Evolutionary conservation across 192 early-diverging fungal species (phyloP), one percentile per base, ranked within the genome.

Genomic region (Thoreauomyces humboldtii): DNA sequence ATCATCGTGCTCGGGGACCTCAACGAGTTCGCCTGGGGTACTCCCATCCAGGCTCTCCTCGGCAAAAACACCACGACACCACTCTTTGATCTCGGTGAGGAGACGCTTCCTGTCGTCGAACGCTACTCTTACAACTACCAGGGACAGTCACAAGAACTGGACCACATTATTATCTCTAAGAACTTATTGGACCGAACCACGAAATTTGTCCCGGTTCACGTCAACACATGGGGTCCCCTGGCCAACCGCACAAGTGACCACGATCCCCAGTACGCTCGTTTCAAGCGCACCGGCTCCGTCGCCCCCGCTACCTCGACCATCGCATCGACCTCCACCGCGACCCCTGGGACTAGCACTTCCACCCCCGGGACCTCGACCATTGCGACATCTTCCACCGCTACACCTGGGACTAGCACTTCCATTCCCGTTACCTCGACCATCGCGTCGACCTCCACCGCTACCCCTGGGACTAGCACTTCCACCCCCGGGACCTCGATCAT

Each of bases 41-140:
- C 61, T 19, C 27, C 61, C 15, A 12, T 63, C 28, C 61, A 38
- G 12, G 52, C 47, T 4, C 15, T 63, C 4, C 15, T 32, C 46
- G 61, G 61, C 15, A n/a, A n/a, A n/a, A n/a, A n/a, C n/a, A n/a
- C n/a, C n/a, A 51, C 22, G 19, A 31, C 34, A 14, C 61, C 61
- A 27, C 48, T 63, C 33, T 52, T 24, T 28, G 61, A 63, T 22
- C 46, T 63, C 22, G 45, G 31, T 29, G 59, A 61, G 31, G 61
- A 34, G 48, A 12, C 34, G 15, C 61, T 63, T 2, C 61, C 61
- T 24, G 61, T 28, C 2, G 61, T 2, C 12, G 61, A 63, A 24
- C 45, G 61, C 15, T 63, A 63, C 61, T 63, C 61, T 27, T 63
- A 63, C 61, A 63, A 63, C 61, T 63, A 14, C 35, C 31, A 63